phyloP scores from a whole-genome alignment of 2,329 filamentous ascomycete genomes.

The Erysiphe pulchra region DNA sequence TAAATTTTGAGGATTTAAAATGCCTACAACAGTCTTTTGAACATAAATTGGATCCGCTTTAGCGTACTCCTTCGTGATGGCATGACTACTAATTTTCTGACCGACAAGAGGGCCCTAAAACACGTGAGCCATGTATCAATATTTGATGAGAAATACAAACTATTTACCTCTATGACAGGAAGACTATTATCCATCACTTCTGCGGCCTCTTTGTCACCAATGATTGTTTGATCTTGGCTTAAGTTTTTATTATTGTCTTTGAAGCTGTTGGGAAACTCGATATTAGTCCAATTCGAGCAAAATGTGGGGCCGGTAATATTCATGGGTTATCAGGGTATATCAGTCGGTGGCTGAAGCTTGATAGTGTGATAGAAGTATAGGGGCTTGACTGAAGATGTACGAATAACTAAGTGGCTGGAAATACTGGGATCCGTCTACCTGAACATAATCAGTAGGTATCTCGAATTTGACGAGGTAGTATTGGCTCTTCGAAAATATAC shows the following conservation, averaged over 20 bases:
- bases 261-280: not conserved
- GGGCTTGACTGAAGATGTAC: too few species aligned
- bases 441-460: too few species aligned
- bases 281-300: too few species aligned
- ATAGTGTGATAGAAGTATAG: too few species aligned
- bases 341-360: too few species aligned
- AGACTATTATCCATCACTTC: slow-evolving; percentile 5
- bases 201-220: slow-evolving; percentile 20
- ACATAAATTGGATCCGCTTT: slow-evolving; percentile 67
- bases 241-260: slow-evolving; percentile 2
- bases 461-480: too few species aligned
- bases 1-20: slow-evolving; percentile 1
- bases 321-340: too few species aligned
- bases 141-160: slow-evolving; percentile 29
- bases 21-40: slow-evolving; percentile 59
- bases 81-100: slow-evolving; percentile 47
- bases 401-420: too few species aligned
- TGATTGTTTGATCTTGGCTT: slow-evolving; percentile 8
- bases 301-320: too few species aligned
- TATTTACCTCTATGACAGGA: slow-evolving; percentile 30
- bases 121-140: slow-evolving; percentile 6
- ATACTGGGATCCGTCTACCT: too few species aligned
- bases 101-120: slow-evolving; percentile 60
- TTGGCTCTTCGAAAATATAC: too few species aligned
- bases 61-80: slow-evolving; percentile 65